Conservation (phyloP, 2,329 filamentous ascomycete species). For the Ascochyta viciae-villosae region DNA sequence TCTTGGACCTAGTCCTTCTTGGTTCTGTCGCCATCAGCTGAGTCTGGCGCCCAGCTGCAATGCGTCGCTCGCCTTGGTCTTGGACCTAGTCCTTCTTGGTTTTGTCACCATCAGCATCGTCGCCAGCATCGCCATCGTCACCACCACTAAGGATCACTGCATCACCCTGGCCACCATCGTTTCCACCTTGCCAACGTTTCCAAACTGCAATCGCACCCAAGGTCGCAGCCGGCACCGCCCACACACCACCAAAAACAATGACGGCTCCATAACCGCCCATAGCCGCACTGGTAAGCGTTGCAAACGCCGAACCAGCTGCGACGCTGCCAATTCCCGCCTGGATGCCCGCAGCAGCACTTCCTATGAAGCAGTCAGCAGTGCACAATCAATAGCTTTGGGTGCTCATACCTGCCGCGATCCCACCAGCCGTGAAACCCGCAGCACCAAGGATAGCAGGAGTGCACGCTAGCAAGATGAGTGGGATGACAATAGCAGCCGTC, state of each 20-base stretch:
- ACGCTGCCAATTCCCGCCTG: constrained; percentile 32
- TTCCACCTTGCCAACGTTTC: too few relatives aligned
- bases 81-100: background rate
- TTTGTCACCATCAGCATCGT: background rate
- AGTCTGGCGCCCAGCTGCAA: too few relatives aligned
- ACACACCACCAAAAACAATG: constrained; percentile 17
- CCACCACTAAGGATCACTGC: too few relatives aligned
- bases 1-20: too few relatives aligned
- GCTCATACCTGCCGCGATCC: too few relatives aligned
- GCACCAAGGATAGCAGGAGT: too few relatives aligned
- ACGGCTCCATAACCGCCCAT: constrained; percentile 32
- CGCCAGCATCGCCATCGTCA: background rate
- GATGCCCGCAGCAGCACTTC: constrained; percentile 29
- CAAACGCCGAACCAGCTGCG: constrained; percentile 27
- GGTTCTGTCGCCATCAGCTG: too few relatives aligned
- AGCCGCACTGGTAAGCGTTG: constrained; percentile 31
- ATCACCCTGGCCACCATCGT: too few relatives aligned
- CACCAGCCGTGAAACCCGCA: too few relatives aligned
- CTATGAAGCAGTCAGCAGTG: constrained; percentile 1
- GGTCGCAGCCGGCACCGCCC: background rate
- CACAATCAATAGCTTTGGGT: too few relatives aligned
- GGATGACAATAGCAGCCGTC: too few relatives aligned
- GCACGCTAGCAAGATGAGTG: too few relatives aligned
- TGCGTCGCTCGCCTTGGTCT: background rate
- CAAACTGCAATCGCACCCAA: background rate